A percentile compares a stretch with the other conserved stretches of the same genome.
phyloP scores from a whole-genome alignment of 2,329 filamentous ascomycete species.

The Colletotrichum camelliae region DNA sequence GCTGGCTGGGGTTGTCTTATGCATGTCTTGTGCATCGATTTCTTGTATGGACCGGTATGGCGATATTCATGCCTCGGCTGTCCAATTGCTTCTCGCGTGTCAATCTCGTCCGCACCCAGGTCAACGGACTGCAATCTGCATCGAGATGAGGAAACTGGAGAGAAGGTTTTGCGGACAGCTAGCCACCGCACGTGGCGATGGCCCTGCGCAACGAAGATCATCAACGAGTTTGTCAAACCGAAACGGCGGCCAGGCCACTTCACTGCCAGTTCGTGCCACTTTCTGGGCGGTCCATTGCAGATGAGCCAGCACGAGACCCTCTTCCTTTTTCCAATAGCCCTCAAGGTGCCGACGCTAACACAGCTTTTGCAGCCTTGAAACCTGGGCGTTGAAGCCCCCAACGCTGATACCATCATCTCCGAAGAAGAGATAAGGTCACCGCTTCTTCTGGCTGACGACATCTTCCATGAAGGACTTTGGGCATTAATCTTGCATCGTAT shows the following conservation, averaged over 20 bases:
- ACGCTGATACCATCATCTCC: neutral
- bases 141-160: neutral
- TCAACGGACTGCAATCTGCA: neutral
- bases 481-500: neutral
- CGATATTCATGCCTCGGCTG: neutral
- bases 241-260: neutral
- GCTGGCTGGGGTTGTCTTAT: neutral
- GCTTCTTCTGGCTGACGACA: conserved; percentile 9
- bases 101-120: neutral
- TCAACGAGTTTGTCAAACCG: neutral
- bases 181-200: conserved; percentile 1
- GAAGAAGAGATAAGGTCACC: conserved; percentile 13
- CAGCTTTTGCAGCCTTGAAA: neutral
- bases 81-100: neutral
- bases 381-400: neutral
- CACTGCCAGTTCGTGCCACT: neutral
- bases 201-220: neutral
- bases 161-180: neutral
- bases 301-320: neutral
- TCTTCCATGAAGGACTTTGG: neutral
- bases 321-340: neutral
- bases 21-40: neutral
- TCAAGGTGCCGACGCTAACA: conserved; percentile 14
- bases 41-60: neutral
- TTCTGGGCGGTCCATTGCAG: neutral